A percentile compares a stretch with the other conserved stretches of the same genome.
Conservation (phyloP, 1,284 basidiomycete species). For the Rhodotorula sp. region DNA sequence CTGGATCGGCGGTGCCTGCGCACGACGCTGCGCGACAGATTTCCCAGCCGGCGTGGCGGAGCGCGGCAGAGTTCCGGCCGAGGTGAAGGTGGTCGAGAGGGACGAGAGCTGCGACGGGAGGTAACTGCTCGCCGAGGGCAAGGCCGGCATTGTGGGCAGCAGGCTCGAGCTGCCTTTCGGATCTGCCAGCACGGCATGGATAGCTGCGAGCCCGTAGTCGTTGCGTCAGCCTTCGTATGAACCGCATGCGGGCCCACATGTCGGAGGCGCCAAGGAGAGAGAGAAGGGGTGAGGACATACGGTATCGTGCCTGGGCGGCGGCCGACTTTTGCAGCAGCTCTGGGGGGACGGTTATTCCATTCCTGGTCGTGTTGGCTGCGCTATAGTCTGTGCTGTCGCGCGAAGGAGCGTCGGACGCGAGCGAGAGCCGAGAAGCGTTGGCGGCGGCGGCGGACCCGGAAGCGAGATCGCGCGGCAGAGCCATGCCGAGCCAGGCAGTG, state of each 20-base stretch:
- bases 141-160: slow-evolving; percentile 30
- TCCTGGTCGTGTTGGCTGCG: not conserved
- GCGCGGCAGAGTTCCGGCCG: slow-evolving; percentile 31
- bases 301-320: not conserved
- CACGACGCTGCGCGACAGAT: slow-evolving; percentile 34
- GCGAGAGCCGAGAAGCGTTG: not conserved
- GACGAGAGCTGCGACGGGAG: slow-evolving; percentile 36
- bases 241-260: too few species aligned
- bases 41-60: slow-evolving; percentile 20
- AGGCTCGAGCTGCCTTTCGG: slow-evolving; percentile 7
- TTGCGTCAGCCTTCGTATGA: too few species aligned
- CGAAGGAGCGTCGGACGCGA: not conserved
- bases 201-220: slow-evolving; percentile 10
- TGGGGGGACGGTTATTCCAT: not conserved
- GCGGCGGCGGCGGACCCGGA: not conserved
- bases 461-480: not conserved
- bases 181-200: slow-evolving; percentile 17
- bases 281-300: not conserved
- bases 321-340: not conserved
- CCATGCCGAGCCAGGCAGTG: not conserved
- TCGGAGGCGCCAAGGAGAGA: not conserved
- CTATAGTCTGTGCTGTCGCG: not conserved
- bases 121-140: slow-evolving; percentile 36
- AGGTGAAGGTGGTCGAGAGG: slow-evolving; percentile 40
- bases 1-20: slow-evolving; percentile 33